Base-by-base conservation (phyloP, 202 grass and related monocot genomes). In the Brachypodium distachyon region DNA sequence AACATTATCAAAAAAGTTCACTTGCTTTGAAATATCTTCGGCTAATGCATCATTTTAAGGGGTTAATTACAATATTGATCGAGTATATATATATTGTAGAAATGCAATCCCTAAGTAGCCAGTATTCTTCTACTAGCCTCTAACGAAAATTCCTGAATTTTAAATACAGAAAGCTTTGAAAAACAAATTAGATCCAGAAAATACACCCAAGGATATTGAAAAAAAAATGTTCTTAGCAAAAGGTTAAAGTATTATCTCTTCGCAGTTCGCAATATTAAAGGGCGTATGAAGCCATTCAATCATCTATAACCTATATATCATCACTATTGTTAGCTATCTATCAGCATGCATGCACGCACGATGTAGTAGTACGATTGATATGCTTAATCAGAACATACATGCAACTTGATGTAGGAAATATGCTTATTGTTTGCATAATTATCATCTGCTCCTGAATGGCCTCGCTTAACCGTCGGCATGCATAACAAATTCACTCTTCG, bases 401-500 rank as follows among this genome's bases (percentile, higher is more conserved):
- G 77, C 47, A 71, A 38, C 18, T 72, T 19, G 72, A 66, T 51
- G 50, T 19, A 72, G 21, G 9, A 59, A 41, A 47, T 34, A 47
- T 34, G 9, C 14, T 65, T 58, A 41, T 80, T 49, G 4, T 41
- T 49, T 37, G 14, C 66, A 29, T 43, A 79, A 32, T 38, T 28
- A 49, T 73, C 79, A 70, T 41, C 19, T 27, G 6, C 25, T 68
- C 21, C 48, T 38, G 53, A 68, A 47, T 69, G 19, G 14, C 43
- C 36, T 74, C 32, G 36, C 52, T 75, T 75, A 62, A 70, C 74
- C 34, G 44, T 70, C 18, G 18, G 70, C 76, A 80, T 76, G 70
- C 63, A 70, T 21, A 70, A 57, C 36, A 76, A n/a, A 36, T 70
- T 84, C 69, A 13, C 55, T 79, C 25, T 56, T 23, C n/a, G n/a